phyloP scores from a whole-genome alignment of 768 basidiomycete genomes.

The Phlegmacium glaucopus region DNA sequence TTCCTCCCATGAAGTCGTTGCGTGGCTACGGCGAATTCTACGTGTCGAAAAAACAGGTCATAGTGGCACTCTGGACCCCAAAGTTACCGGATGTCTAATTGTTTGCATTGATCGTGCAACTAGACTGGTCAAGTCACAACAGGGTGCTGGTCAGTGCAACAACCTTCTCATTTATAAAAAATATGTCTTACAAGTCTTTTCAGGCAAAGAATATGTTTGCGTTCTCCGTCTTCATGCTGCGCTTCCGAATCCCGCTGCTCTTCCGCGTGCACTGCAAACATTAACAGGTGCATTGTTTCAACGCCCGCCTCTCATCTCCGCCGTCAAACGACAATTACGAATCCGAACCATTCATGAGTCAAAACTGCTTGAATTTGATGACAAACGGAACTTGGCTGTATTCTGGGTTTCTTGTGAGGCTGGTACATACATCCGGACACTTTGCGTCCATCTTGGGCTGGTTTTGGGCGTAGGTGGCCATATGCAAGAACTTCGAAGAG shows the following conservation, averaged over 20 bases:
- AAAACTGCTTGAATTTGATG: constrained; percentile 94
- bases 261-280: constrained; percentile 93
- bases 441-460: constrained; percentile 96
- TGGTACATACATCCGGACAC: constrained; percentile 92
- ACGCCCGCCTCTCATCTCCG: constrained; percentile 97
- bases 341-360: constrained; percentile 97
- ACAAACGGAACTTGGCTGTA: constrained; percentile 92
- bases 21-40: constrained; percentile 96
- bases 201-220: constrained; percentile 97
- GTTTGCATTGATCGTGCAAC: constrained; percentile 99
- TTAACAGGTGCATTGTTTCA: constrained; percentile 98
- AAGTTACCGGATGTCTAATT: constrained; percentile 98
- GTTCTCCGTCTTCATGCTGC: constrained; percentile 89
- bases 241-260: constrained; percentile 76
- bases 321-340: constrained; percentile 96
- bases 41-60: constrained; percentile 98
- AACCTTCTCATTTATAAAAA: neutral
- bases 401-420: constrained; percentile 99
- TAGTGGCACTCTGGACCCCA: constrained; percentile 97
- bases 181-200: constrained; percentile 1
- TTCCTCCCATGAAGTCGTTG: constrained; percentile 98
- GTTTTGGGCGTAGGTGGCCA: constrained; percentile 97
- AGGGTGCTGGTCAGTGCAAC: constrained; percentile 75
- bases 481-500: constrained; percentile 97
- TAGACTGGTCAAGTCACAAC: constrained; percentile 95